Conservation (phyloP, 2,329 filamentous ascomycete genomes). For the Claviceps sp. region DNA sequence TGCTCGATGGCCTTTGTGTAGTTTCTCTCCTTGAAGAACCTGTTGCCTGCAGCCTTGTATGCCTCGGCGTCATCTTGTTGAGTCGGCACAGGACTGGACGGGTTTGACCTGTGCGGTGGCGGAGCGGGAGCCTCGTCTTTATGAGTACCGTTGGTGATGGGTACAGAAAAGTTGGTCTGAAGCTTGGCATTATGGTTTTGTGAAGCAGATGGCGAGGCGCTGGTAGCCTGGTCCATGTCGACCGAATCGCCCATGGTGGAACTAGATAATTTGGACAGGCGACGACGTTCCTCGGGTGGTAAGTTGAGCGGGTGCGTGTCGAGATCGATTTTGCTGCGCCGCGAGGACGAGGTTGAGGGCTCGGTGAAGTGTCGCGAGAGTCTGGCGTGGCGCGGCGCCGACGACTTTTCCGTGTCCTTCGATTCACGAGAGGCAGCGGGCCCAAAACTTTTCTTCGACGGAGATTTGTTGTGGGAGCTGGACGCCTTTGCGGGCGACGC, state of each 20-base stretch:
- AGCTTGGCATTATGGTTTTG: conserved; percentile 19
- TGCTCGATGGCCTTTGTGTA: conserved; percentile 79
- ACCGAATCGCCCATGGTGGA: conserved; percentile 50
- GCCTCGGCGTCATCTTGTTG: conserved; percentile 67
- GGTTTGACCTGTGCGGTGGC: conserved; percentile 57
- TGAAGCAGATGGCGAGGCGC: conserved; percentile 39
- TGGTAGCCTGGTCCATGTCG: conserved; percentile 55
- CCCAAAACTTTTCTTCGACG: conserved; percentile 17
- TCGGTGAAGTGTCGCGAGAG: conserved; percentile 37
- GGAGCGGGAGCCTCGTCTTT: conserved; percentile 44
- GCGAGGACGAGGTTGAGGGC: conserved; percentile 29
- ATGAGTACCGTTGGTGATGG: conserved; percentile 34
- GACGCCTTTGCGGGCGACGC: conserved; percentile 24
- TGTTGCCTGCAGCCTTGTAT: conserved; percentile 88
- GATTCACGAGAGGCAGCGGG: conserved; percentile 18
- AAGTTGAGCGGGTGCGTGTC: conserved; percentile 82
- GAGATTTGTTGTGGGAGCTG: conserved; percentile 17
- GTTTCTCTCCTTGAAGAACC: conserved; percentile 90
- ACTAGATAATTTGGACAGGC: conserved; percentile 54
- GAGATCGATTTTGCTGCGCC: conserved; percentile 44
- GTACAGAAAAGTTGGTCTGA: conserved; percentile 35
- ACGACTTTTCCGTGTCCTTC: conserved; percentile 8
- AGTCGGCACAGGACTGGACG: conserved; percentile 41
- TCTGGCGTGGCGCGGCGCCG: conserved; percentile 23
- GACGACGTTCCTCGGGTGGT: conserved; percentile 74